Percentiles rank a stretch among this genome's conserved stretches.
Evolutionary conservation across 345 rosid genomes (phyloP).

Genomic region (Citrus trifoliata): DNA sequence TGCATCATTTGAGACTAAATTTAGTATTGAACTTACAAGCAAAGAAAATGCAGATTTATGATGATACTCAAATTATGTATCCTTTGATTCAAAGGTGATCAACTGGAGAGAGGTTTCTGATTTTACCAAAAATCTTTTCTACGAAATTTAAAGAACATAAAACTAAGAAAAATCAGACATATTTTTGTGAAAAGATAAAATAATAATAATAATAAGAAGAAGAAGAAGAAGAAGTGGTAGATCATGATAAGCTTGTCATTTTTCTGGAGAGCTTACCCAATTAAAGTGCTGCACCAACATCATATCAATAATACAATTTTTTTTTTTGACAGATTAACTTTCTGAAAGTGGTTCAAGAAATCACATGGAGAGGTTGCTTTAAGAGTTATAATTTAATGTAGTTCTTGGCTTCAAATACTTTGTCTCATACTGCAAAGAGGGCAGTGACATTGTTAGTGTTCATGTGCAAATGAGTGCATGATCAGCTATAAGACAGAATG

Average conservation of each 20-base stretch:
- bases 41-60: neutral
- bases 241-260: too few species aligned
- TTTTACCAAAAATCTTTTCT: too few species aligned
- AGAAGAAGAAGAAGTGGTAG: too few species aligned
- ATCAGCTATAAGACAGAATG: neutral
- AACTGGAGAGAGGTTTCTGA: neutral
- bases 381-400: neutral
- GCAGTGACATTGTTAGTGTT: neutral
- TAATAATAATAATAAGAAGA: too few species aligned
- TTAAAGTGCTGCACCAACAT: neutral
- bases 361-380: conserved; percentile 11
- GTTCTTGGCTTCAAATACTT: neutral
- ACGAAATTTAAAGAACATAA: too few species aligned
- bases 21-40: neutral
- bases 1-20: too few species aligned
- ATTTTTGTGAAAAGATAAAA: too few species aligned
- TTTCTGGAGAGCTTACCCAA: neutral
- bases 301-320: neutral
- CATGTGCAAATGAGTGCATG: neutral
- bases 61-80: neutral
- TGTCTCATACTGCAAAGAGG: neutral
- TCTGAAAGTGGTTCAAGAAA: neutral
- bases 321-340: neutral
- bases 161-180: neutral
- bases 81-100: neutral